A percentile compares a stretch with the other conserved stretches of the same genome.
Evolutionary conservation across 768 basidiomycete species (phyloP).

Genomic region (Mycena amicta): DNA sequence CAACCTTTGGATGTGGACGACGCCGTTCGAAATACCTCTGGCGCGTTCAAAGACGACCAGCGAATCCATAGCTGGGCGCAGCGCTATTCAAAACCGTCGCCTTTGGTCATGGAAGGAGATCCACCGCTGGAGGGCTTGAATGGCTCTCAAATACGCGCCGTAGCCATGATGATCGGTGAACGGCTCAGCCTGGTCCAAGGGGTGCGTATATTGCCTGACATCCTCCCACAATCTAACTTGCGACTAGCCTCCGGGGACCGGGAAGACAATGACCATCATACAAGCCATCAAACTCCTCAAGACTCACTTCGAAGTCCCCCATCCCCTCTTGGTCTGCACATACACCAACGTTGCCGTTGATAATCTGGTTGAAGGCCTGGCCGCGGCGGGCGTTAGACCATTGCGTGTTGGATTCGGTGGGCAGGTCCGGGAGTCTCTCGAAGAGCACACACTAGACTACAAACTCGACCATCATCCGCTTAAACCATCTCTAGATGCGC

Average conservation of each 20-base stretch:
- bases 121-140: constrained; percentile 70
- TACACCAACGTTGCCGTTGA: constrained; percentile 30
- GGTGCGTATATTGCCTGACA: constrained; percentile 56
- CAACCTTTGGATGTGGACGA: constrained; percentile 32
- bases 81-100: constrained; percentile 60
- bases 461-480: constrained; percentile 65
- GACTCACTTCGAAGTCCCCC: constrained; percentile 78
- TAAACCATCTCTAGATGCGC: constrained; percentile 42
- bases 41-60: constrained; percentile 71
- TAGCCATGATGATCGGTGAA: constrained; percentile 86
- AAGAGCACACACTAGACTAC: constrained; percentile 61
- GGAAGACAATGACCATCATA: constrained; percentile 92
- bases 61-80: constrained; percentile 81
- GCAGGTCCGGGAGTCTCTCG: constrained; percentile 58
- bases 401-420: constrained; percentile 73
- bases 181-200: constrained; percentile 84
- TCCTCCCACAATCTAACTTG: no score
- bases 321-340: constrained; percentile 88
- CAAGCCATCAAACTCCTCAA: constrained; percentile 81
- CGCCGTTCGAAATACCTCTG: constrained; percentile 36
- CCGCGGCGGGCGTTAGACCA: constrained; percentile 34
- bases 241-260: constrained; percentile 89
- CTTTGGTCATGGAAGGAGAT: constrained; percentile 76
- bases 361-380: neutral
- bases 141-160: constrained; percentile 73